Conservation (phyloP, 2,329 filamentous ascomycete species). For the Daldinia eschscholtzii region DNA sequence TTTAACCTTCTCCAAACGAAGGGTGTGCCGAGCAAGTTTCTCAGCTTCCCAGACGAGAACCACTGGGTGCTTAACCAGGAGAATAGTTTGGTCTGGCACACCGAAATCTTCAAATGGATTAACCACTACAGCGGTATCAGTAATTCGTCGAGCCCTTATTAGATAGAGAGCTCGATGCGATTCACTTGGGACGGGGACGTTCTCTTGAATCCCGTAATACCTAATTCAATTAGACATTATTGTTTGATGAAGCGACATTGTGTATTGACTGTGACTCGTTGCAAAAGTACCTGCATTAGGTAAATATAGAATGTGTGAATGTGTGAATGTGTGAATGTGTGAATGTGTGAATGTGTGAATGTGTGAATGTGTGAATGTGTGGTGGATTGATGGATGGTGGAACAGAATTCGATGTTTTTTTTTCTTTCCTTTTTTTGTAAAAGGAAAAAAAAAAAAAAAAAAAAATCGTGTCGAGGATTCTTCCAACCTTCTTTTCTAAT, state of each 20-base stretch:
- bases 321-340: not conserved
- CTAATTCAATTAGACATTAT: constrained; percentile 42
- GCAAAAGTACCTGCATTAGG: not conserved
- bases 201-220: constrained; percentile 32
- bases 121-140: constrained; percentile 64
- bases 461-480: not conserved
- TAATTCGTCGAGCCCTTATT: constrained; percentile 49
- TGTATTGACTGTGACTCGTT: constrained; percentile 21
- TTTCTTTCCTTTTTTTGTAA: not conserved
- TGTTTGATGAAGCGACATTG: constrained; percentile 38
- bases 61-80: constrained; percentile 79
- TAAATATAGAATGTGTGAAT: not conserved
- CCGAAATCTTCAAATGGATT: constrained; percentile 75
- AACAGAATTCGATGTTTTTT: constrained; percentile 4
- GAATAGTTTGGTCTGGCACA: constrained; percentile 77
- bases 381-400: not conserved
- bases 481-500: not conserved
- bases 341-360: not conserved
- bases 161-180: constrained; percentile 14
- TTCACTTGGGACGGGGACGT: constrained; percentile 7
- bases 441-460: too few species aligned
- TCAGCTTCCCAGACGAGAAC: constrained; percentile 79
- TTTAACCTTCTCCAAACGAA: constrained; percentile 76
- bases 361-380: not conserved
- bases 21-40: constrained; percentile 73